A percentile compares a stretch with the other conserved stretches of the same genome.
phyloP scores from a whole-genome alignment of 1,139 yeast species.

The Dujonia santamariae region DNA sequence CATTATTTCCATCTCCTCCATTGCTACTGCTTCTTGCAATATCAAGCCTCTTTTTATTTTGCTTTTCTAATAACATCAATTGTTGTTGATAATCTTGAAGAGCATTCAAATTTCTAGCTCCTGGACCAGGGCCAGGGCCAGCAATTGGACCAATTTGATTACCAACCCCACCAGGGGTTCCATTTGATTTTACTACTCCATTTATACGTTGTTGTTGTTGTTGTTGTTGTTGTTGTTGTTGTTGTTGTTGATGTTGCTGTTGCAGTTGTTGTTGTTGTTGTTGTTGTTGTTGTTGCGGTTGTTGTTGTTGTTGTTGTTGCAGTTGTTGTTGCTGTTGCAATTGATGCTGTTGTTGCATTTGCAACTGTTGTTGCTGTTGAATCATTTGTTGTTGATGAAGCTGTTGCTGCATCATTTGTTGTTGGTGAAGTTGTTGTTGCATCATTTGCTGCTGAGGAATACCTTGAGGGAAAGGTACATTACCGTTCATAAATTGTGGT shows the following conservation, averaged over 20 bases:
- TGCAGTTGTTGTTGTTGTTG: slow-evolving; percentile 6
- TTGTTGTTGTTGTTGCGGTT: slow-evolving; percentile 8
- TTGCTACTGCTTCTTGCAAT: slow-evolving; percentile 35
- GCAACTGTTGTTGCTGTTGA: slow-evolving; percentile 9
- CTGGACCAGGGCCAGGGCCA: slow-evolving; percentile 8
- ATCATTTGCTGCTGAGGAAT: slow-evolving; percentile 9
- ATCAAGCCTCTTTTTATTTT: slow-evolving; percentile 61
- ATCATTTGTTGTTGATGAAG: slow-evolving; percentile 14
- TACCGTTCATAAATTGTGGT: no score
- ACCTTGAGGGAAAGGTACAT: neutral
- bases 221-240: slow-evolving; percentile 6
- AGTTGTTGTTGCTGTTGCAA: slow-evolving; percentile 6
- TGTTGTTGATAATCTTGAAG: slow-evolving; percentile 77
- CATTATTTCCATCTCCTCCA: slow-evolving; percentile 8
- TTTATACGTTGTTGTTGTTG: slow-evolving; percentile 3
- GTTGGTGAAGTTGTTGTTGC: slow-evolving; percentile 15
- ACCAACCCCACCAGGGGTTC: slow-evolving; percentile 6
- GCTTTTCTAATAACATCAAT: slow-evolving; percentile 66
- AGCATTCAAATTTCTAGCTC: slow-evolving; percentile 36
- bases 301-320: slow-evolving; percentile 6
- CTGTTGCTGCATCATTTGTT: slow-evolving; percentile 12
- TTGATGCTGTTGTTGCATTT: slow-evolving; percentile 8
- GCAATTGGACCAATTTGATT: slow-evolving; percentile 1
- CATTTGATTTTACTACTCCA: slow-evolving; percentile 1
- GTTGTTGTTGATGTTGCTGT: slow-evolving; percentile 4